These are phyloP conservation scores for Apiospora sp. DNA, from an alignment of 2,329 filamentous ascomycete genomes.

Conservation along the genomic window DNA sequence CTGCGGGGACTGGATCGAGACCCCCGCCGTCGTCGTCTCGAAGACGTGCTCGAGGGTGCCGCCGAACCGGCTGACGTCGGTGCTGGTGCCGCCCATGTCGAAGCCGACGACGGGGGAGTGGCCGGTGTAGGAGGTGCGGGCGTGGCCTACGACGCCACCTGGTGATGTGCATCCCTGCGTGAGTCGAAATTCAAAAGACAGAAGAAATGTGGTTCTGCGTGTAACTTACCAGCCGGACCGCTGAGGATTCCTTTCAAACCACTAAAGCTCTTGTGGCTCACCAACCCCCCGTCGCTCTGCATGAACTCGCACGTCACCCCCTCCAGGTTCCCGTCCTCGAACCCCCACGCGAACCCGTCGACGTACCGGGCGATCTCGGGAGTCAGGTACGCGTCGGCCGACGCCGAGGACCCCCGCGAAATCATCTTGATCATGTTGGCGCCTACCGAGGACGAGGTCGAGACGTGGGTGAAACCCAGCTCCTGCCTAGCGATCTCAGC, in stretches of 20 bases:
- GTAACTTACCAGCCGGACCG: constrained; percentile 72
- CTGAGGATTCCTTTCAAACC: constrained; percentile 75
- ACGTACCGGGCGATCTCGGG: constrained; percentile 34
- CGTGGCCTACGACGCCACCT: constrained; percentile 79
- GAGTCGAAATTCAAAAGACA: no score
- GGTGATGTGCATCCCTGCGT: no score
- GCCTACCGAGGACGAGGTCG: constrained; percentile 33
- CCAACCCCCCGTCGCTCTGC: constrained; percentile 52
- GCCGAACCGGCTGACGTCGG: constrained; percentile 75
- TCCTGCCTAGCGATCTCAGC: constrained; percentile 62
- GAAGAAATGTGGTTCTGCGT: no score
- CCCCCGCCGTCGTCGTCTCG: constrained; percentile 61
- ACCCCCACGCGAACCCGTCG: constrained; percentile 32
- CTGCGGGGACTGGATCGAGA: constrained; percentile 81
- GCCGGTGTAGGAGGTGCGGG: constrained; percentile 69
- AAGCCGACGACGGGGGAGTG: constrained; percentile 77
- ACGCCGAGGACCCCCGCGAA: constrained; percentile 33
- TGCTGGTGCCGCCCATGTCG: constrained; percentile 79
- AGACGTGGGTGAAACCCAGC: constrained; percentile 33
- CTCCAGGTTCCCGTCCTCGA: constrained; percentile 27
- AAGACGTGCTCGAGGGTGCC: constrained; percentile 48
- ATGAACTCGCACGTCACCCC: constrained; percentile 40
- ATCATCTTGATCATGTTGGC: constrained; percentile 36
- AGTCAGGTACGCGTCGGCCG: constrained; percentile 35
- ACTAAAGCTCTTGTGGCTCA: constrained; percentile 69